Evolutionary conservation across 352 stramenopile species (phyloP).

Genomic region (Pythium chondricola): DNA sequence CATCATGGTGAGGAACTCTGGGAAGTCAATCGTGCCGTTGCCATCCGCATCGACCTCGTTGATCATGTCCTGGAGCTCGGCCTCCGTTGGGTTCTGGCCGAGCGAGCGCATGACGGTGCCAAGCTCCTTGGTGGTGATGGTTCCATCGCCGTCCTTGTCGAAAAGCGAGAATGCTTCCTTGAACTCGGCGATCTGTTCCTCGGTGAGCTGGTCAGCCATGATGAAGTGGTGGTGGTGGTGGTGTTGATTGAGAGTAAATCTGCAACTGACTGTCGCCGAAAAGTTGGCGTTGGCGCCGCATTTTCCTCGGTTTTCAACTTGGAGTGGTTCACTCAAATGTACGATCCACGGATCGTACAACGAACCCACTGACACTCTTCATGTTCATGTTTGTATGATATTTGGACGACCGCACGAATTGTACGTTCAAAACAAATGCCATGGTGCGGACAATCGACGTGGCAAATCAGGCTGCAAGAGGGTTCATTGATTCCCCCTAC

Average conservation of each 20-base stretch:
- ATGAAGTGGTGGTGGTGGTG: slow-evolving; percentile 22
- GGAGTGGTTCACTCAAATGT: too few species aligned
- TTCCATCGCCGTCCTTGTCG: slow-evolving; percentile 98
- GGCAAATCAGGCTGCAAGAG: too few species aligned
- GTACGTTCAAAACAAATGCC: slow-evolving; percentile 2
- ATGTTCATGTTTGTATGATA: slow-evolving; percentile 29
- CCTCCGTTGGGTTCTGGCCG: slow-evolving; percentile 97
- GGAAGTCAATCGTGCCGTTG: slow-evolving; percentile 99
- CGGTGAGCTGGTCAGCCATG: slow-evolving; percentile 88
- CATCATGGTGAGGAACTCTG: slow-evolving; percentile 99
- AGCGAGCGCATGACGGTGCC: slow-evolving; percentile 98
- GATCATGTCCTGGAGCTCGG: slow-evolving; percentile 99
- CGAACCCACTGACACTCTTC: background rate
- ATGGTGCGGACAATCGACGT: slow-evolving; percentile 27
- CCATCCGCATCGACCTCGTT: slow-evolving; percentile 99
- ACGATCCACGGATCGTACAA: slow-evolving; percentile 26
- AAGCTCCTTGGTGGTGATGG: slow-evolving; percentile 99
- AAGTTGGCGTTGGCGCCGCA: background rate
- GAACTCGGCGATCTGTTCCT: slow-evolving; percentile 99
- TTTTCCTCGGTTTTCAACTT: too few species aligned
- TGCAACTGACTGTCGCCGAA: slow-evolving; percentile 32
- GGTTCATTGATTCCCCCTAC: too few species aligned
- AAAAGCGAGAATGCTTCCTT: slow-evolving; percentile 99
- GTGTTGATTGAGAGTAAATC: slow-evolving; percentile 60
- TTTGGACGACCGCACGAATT: slow-evolving; percentile 27